A percentile compares a stretch with the other conserved stretches of the same genome.
Conservation (phyloP, 2,329 filamentous ascomycete genomes). For the Trematosphaeria pertusa region DNA sequence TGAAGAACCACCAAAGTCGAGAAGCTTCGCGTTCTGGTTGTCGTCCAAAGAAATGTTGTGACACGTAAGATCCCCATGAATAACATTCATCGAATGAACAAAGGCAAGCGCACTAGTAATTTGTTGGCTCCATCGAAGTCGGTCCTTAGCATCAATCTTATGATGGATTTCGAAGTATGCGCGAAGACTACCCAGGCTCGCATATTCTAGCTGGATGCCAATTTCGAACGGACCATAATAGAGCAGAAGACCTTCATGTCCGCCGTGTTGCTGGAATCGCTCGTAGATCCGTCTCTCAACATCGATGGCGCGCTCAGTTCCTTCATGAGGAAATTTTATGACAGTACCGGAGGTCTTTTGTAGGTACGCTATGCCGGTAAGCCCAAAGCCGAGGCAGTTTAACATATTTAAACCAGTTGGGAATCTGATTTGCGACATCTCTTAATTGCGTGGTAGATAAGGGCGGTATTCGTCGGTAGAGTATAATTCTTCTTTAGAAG, state of each 20-base stretch:
- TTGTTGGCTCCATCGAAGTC: slow-evolving; percentile 18
- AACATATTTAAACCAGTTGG: slow-evolving; percentile 16
- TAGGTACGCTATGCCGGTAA: slow-evolving; percentile 16
- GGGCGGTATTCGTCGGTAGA: no score
- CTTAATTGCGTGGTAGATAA: slow-evolving; percentile 10
- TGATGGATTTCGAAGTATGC: slow-evolving; percentile 11
- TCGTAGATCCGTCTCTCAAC: slow-evolving; percentile 21
- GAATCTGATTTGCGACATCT: slow-evolving; percentile 17
- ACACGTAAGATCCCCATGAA: slow-evolving; percentile 22
- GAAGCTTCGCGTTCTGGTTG: slow-evolving; percentile 15
- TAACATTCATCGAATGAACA: slow-evolving; percentile 20
- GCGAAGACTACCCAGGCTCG: slow-evolving; percentile 7
- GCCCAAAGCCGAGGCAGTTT: slow-evolving; percentile 10
- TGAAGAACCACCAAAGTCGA: slow-evolving; percentile 21
- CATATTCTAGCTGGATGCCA: slow-evolving; percentile 19
- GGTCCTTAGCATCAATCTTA: slow-evolving; percentile 14
- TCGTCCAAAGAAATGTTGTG: slow-evolving; percentile 22
- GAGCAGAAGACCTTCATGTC: slow-evolving; percentile 14
- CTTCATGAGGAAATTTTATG: slow-evolving; percentile 19
- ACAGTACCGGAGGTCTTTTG: slow-evolving; percentile 17
- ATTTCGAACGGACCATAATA: slow-evolving; percentile 15
- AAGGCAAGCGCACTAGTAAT: slow-evolving; percentile 17
- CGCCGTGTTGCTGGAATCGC: slow-evolving; percentile 17
- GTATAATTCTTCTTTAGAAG: slow-evolving; percentile 13
- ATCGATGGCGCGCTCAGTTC: slow-evolving; percentile 13